Percentiles rank a stretch among this genome's conserved stretches.
Conservation (phyloP, 2,329 filamentous ascomycete genomes). For the Fusarium newnesense region DNA sequence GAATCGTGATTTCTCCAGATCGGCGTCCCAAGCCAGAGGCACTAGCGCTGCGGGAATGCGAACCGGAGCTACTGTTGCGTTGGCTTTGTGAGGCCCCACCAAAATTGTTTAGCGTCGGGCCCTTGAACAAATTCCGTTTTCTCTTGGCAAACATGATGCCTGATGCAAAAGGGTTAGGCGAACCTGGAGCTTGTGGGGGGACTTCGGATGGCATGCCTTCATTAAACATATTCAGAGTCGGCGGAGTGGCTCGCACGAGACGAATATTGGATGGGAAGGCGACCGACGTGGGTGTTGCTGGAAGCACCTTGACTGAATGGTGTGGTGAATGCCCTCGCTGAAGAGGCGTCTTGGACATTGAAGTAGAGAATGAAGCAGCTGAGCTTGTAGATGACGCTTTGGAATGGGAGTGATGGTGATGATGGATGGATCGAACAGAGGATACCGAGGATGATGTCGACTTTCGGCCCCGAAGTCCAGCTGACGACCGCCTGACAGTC, state of each 20-base stretch:
- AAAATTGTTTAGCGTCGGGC: slow-evolving; percentile 73
- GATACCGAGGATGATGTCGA: slow-evolving; percentile 96
- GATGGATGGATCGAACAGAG: slow-evolving; percentile 90
- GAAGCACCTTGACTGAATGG: slow-evolving; percentile 93
- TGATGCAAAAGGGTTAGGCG: slow-evolving; percentile 67
- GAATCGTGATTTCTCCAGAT: slow-evolving; percentile 80
- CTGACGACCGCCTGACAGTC: slow-evolving; percentile 83
- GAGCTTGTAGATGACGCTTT: slow-evolving; percentile 95
- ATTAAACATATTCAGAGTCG: slow-evolving; percentile 64
- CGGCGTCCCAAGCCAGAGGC: slow-evolving; percentile 71
- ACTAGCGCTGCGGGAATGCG: slow-evolving; percentile 69
- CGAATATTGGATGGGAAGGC: slow-evolving; percentile 88
- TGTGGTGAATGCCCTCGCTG: slow-evolving; percentile 80
- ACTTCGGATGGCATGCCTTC: slow-evolving; percentile 64
- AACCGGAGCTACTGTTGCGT: slow-evolving; percentile 50
- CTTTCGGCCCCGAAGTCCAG: slow-evolving; percentile 87
- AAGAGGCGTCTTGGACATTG: slow-evolving; percentile 74
- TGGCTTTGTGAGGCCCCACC: slow-evolving; percentile 51
- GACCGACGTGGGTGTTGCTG: slow-evolving; percentile 80
- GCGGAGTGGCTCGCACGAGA: slow-evolving; percentile 72
- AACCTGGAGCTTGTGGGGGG: slow-evolving; percentile 56
- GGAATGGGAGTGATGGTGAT: slow-evolving; percentile 86
- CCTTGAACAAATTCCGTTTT: slow-evolving; percentile 85
- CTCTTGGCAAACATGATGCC: slow-evolving; percentile 83
- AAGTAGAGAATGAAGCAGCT: slow-evolving; percentile 76